These are phyloP conservation scores for Nakazawaea sp. DNA, from an alignment of 805 yeast genomes.

Conservation along the genomic window DNA sequence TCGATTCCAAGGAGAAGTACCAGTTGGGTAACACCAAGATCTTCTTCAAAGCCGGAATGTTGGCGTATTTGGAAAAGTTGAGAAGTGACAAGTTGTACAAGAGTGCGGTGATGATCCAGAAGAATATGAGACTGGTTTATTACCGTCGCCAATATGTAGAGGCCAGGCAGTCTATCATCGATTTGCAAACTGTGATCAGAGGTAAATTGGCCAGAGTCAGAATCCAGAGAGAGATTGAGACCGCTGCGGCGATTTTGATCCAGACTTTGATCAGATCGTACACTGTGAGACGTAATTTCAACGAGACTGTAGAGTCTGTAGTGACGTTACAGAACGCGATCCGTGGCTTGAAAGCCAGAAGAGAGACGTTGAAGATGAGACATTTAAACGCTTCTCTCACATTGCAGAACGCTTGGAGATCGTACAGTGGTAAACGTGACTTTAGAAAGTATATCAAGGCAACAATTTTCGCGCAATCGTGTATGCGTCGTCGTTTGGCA, in stretches of 20 bases:
- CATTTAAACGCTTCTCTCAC: slow-evolving; percentile 57
- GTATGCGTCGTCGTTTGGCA: slow-evolving; percentile 73
- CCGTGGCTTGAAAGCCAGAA: slow-evolving; percentile 50
- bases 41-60: slow-evolving; percentile 94
- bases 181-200: slow-evolving; percentile 54
- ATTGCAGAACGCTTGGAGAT: slow-evolving; percentile 72
- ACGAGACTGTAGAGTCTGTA: slow-evolving; percentile 29
- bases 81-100: slow-evolving; percentile 71
- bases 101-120: slow-evolving; percentile 83
- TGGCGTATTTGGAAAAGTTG: slow-evolving; percentile 82
- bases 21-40: slow-evolving; percentile 92
- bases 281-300: slow-evolving; percentile 35
- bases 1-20: slow-evolving; percentile 62
- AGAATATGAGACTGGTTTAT: slow-evolving; percentile 60
- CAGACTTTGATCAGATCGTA: slow-evolving; percentile 63
- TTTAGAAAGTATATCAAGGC: slow-evolving; percentile 42
- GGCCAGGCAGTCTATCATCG: slow-evolving; percentile 44
- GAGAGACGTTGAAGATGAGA: slow-evolving; percentile 39
- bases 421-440: slow-evolving; percentile 51
- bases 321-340: slow-evolving; percentile 37
- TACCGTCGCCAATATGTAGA: slow-evolving; percentile 57
- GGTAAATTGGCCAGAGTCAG: slow-evolving; percentile 55
- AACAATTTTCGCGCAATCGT: slow-evolving; percentile 68
- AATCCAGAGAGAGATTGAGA: slow-evolving; percentile 48
- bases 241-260: slow-evolving; percentile 56